These are phyloP conservation scores for Globisporangium canariense DNA, from an alignment of 352 stramenopile species.

Conservation along the genomic window DNA sequence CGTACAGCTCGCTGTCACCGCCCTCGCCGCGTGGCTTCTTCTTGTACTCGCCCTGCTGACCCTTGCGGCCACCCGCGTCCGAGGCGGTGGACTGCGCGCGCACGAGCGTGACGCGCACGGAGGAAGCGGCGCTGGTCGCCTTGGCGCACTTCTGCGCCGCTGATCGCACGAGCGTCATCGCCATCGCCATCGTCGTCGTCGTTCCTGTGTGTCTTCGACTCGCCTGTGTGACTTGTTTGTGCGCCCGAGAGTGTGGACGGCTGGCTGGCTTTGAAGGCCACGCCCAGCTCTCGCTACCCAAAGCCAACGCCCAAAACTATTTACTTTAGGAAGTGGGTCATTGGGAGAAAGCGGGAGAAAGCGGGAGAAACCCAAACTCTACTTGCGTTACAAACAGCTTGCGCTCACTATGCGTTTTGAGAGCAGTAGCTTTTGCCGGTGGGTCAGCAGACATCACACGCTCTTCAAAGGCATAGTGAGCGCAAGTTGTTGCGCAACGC, in stretches of 20 bases:
- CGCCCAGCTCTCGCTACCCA: no score
- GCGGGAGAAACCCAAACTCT: no score
- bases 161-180: conserved; percentile 42
- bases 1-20: conserved; percentile 48
- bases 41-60: conserved; percentile 8
- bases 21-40: conserved; percentile 17
- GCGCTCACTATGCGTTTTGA: no score
- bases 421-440: no score
- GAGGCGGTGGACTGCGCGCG: conserved; percentile 14
- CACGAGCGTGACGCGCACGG: conserved; percentile 12
- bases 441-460: no score
- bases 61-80: conserved; percentile 8
- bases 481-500: no score
- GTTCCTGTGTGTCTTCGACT: neutral
- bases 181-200: conserved; percentile 31
- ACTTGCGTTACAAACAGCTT: no score
- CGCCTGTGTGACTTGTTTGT: neutral
- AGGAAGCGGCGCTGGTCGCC: conserved; percentile 19
- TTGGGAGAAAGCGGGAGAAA: no score
- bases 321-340: no score
- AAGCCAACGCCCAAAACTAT: no score
- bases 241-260: neutral
- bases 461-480: no score
- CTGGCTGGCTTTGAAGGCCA: no score
- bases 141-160: conserved; percentile 25